Percentiles rank a stretch among this genome's conserved stretches.
Evolutionary conservation across 2,329 filamentous ascomycete species (phyloP).

Genomic region (Pseudogymnoascus pannorum): DNA sequence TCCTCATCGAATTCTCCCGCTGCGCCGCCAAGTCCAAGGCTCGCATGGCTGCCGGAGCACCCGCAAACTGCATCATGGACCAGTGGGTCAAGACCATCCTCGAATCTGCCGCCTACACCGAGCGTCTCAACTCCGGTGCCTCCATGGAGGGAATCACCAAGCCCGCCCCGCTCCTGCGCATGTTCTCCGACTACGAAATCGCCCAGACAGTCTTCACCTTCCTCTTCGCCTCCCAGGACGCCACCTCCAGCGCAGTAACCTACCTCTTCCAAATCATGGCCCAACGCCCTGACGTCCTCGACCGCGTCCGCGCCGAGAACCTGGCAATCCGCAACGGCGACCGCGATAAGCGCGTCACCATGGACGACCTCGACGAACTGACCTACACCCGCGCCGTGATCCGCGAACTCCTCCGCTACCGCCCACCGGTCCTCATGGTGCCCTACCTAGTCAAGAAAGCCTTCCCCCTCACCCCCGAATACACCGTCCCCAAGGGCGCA

Average conservation of each 20-base stretch:
- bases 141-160: conserved; percentile 65
- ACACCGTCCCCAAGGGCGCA: conserved; percentile 89
- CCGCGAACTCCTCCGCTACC: conserved; percentile 84
- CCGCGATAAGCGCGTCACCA: conserved; percentile 58
- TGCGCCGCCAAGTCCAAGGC: conserved; percentile 91
- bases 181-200: conserved; percentile 87
- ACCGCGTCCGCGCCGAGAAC: conserved; percentile 89
- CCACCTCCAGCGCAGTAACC: conserved; percentile 84
- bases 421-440: conserved; percentile 94
- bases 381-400: conserved; percentile 87
- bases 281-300: conserved; percentile 85
- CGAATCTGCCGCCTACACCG: conserved; percentile 73
- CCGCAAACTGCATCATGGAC: conserved; percentile 89
- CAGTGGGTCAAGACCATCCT: conserved; percentile 87
- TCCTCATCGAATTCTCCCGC: conserved; percentile 79
- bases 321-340: conserved; percentile 68
- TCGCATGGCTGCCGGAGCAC: conserved; percentile 80
- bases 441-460: conserved; percentile 91
- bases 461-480: conserved; percentile 80
- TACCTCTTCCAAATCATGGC: conserved; percentile 95
- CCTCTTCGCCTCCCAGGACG: conserved; percentile 94
- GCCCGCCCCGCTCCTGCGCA: conserved; percentile 72
- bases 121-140: conserved; percentile 67
- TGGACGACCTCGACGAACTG: conserved; percentile 85
- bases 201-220: conserved; percentile 92